phyloP scores from a whole-genome alignment of 495 filamentous ascomycete genomes.

The Cercophora scortea region DNA sequence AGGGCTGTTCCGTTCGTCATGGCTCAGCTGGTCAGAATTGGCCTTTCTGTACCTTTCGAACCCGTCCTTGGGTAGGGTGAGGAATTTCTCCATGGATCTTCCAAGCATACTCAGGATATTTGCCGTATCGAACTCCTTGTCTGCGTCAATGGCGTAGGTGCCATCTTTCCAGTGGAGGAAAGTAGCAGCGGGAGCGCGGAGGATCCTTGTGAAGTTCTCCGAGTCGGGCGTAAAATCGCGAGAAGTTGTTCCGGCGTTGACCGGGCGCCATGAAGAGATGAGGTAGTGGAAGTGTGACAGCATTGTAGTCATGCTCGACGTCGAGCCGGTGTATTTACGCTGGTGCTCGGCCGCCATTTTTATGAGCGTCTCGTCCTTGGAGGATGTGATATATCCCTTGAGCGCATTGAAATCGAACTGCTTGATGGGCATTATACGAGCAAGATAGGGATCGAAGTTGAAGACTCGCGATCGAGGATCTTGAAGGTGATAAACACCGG shows the following conservation, averaged over 20 bases:
- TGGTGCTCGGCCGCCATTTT: slow-evolving; percentile 52
- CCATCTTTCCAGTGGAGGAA: slow-evolving; percentile 82
- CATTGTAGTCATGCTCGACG: slow-evolving; percentile 87
- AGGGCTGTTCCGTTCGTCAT: slow-evolving; percentile 55
- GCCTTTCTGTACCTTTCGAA: slow-evolving; percentile 75
- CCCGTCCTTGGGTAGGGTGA: slow-evolving; percentile 72
- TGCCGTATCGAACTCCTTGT: slow-evolving; percentile 82
- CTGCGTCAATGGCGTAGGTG: slow-evolving; percentile 91
- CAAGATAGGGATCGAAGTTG: slow-evolving; percentile 93
- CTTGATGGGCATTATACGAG: slow-evolving; percentile 78
- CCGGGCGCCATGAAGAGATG: slow-evolving; percentile 69
- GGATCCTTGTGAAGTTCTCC: slow-evolving; percentile 60
- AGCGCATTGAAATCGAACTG: slow-evolving; percentile 90
- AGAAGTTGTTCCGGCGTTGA: slow-evolving; percentile 60
- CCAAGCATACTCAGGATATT: slow-evolving; percentile 87
- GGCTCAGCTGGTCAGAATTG: slow-evolving; percentile 52
- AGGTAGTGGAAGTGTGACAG: slow-evolving; percentile 90
- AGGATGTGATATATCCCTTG: slow-evolving; percentile 81
- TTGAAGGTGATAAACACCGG: slow-evolving; percentile 84
- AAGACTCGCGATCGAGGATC: slow-evolving; percentile 81
- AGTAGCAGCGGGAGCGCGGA: slow-evolving; percentile 64
- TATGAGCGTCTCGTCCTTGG: slow-evolving; percentile 63
- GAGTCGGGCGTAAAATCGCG: slow-evolving; percentile 52
- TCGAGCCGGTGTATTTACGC: slow-evolving; percentile 91
- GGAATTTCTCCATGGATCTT: slow-evolving; percentile 90